phyloP scores from a whole-genome alignment of 192 early-diverging fungal species.

The Coemansia sp. region DNA sequence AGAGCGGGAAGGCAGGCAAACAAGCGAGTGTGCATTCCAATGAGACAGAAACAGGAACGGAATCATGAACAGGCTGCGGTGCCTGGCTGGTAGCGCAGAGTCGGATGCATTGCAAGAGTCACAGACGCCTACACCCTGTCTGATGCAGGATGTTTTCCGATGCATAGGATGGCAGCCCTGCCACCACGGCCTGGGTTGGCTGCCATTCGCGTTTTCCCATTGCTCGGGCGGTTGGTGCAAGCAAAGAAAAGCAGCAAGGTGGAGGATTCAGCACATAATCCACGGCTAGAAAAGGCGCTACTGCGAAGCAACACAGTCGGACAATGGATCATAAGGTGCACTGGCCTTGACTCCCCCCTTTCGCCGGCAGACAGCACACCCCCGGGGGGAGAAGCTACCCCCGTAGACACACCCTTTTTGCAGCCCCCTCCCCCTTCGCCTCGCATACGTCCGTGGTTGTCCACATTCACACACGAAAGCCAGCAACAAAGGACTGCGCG shows the following conservation, averaged over 20 bases:
- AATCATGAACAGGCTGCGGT: neutral
- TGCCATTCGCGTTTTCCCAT: neutral
- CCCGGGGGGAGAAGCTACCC: conserved; percentile 3
- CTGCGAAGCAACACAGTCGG: conserved; percentile 2
- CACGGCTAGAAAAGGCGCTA: neutral
- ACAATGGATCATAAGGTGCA: conserved; percentile 24
- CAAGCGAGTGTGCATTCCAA: neutral
- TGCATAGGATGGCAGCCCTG: neutral
- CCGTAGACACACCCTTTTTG: neutral
- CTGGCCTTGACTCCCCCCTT: conserved; percentile 8
- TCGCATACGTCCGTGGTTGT: conserved; percentile 4
- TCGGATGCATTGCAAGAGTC: neutral
- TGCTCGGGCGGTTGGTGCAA: neutral
- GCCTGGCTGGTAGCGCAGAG: neutral
- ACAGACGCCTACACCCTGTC: neutral
- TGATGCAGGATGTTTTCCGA: neutral
- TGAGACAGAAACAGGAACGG: neutral
- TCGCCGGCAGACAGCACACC: conserved; percentile 4
- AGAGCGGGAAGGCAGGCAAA: too few relatives aligned
- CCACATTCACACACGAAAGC: conserved; percentile 14
- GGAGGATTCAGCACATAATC: neutral
- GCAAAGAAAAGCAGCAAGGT: neutral
- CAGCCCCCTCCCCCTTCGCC: conserved; percentile 1
- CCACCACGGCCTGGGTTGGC: neutral
- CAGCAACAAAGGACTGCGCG: conserved; percentile 9